Conservation (phyloP, 2,329 filamentous ascomycete species). For the Claviceps purpurea region DNA sequence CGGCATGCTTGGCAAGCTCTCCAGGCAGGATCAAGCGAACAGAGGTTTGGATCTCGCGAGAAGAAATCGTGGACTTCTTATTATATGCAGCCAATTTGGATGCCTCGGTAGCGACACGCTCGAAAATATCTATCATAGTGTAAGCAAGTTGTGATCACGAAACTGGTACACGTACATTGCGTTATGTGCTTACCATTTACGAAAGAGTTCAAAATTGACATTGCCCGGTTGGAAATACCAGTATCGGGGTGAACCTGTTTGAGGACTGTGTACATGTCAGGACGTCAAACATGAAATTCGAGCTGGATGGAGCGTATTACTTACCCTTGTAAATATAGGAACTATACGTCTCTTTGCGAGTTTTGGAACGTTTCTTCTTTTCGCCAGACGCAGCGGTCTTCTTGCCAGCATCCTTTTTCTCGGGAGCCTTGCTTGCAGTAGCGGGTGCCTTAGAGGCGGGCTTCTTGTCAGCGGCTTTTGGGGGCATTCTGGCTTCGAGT, state of each 20-base stretch:
- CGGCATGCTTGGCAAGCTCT: conserved; percentile 98
- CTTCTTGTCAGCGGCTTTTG: conserved; percentile 98
- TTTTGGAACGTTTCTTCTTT: conserved; percentile 99
- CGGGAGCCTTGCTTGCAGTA: conserved; percentile 53
- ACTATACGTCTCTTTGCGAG: conserved; percentile 99
- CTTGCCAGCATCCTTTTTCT: conserved; percentile 99
- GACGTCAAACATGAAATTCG: background rate
- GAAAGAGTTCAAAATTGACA: conserved; percentile 99
- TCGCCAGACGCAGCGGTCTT: conserved; percentile 94
- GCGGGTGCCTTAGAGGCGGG: conserved; percentile 92
- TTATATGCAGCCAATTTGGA: conserved; percentile 99
- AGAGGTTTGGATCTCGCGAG: conserved; percentile 97
- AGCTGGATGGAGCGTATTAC: conserved; percentile 11
- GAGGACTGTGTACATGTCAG: conserved; percentile 51
- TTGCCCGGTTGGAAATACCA: conserved; percentile 99
- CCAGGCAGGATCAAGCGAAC: conserved; percentile 95
- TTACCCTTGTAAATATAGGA: conserved; percentile 99
- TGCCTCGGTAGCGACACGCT: conserved; percentile 96
- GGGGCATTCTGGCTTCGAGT: conserved; percentile 62
- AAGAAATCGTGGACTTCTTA: conserved; percentile 99
- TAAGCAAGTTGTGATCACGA: too few species aligned
- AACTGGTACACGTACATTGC: too few species aligned
- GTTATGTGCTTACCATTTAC: conserved; percentile 65
- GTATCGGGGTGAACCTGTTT: conserved; percentile 99
- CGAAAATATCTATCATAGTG: conserved; percentile 68